These are phyloP conservation scores for Maudiozyma pseudohumilis DNA, from an alignment of 805 yeast genomes.

Conservation along the genomic window DNA sequence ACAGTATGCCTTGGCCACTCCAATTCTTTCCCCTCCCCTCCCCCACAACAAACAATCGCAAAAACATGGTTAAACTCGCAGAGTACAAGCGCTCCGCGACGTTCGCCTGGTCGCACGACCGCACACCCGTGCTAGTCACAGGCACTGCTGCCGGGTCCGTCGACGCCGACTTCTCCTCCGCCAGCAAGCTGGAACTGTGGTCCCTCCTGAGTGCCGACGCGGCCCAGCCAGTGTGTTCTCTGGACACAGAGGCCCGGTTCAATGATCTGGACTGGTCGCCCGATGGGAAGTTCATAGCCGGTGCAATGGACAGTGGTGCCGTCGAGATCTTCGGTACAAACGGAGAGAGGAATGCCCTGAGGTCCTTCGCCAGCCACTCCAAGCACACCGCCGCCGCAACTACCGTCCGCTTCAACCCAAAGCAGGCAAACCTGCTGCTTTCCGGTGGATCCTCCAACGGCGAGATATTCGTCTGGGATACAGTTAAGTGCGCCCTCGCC, in stretches of 20 bases:
- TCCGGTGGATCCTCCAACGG: conserved; percentile 74
- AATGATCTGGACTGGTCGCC: conserved; percentile 79
- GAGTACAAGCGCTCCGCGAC: conserved; percentile 82
- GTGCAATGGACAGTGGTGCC: conserved; percentile 77
- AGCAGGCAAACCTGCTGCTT: conserved; percentile 61
- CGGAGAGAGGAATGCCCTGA: conserved; percentile 32
- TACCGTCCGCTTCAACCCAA: conserved; percentile 67
- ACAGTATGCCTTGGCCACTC: no score
- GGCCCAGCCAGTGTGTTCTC: conserved; percentile 34
- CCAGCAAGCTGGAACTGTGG: conserved; percentile 73
- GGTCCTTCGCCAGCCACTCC: conserved; percentile 43
- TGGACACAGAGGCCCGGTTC: conserved; percentile 51
- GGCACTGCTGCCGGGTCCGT: conserved; percentile 97
- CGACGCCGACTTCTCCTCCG: conserved; percentile 74
- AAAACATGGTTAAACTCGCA: conserved; percentile 63
- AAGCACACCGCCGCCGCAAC: conserved; percentile 65
- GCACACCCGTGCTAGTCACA: conserved; percentile 67
- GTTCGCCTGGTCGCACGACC: conserved; percentile 89
- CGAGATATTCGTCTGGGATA: conserved; percentile 86
- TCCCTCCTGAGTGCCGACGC: conserved; percentile 41
- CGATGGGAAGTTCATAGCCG: conserved; percentile 60
- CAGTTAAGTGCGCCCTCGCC: conserved; percentile 45
- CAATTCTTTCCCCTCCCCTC: no score
- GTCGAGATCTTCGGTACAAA: conserved; percentile 59
- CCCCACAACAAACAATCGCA: no score